Evolutionary conservation across 805 yeast species (phyloP), one percentile per base, ranked within the genome.

Genomic region (Myxozyma monticola): DNA sequence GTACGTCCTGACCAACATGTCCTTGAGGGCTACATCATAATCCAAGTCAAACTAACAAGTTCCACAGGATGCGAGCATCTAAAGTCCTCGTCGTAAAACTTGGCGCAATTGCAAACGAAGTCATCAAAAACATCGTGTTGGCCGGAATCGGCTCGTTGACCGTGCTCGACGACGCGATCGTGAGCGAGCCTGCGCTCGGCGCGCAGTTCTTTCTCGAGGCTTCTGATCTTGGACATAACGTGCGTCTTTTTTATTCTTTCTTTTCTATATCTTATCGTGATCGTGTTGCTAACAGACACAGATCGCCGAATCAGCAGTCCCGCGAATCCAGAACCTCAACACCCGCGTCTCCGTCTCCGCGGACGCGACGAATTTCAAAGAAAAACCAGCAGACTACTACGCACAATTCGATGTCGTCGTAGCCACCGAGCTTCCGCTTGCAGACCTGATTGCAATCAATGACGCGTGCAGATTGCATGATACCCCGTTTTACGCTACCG

Each of bases 101-200:
- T 14, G 85, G 90, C 9, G 87, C 88, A 0, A 75, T 87, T 7
- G 95, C 95, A 4, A 80, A 83, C 14, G 99, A 91, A 66, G 75
- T 86, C 9, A 79, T 83, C 31, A 91, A 93, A 68, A 90, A 90
- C 66, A 67, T 93, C 41, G 87, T 87, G 17, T 75, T 93, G 21
- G 95, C 96, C 25, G 99, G 99, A 3, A 73, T 91, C 49, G 96
- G 95, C 2, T 71, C 83, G 0, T 68, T 91, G 25, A 82, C 83
- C n/a, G 70, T 93, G 0, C 63, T 83, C 48, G 97, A 90, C 68
- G 62, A 67, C 29, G 69, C 81, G 2, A 60, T 41, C 0, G 78
- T 87, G 1, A 63, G 66, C 1, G 84, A 78, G 31, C 79, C 76
- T 36, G 96, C 88, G 63, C 75, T 85, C 51, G 81, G 81, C 2